Base-by-base conservation (phyloP, 2,329 filamentous ascomycete species). In the Ampelomyces quisqualis region DNA sequence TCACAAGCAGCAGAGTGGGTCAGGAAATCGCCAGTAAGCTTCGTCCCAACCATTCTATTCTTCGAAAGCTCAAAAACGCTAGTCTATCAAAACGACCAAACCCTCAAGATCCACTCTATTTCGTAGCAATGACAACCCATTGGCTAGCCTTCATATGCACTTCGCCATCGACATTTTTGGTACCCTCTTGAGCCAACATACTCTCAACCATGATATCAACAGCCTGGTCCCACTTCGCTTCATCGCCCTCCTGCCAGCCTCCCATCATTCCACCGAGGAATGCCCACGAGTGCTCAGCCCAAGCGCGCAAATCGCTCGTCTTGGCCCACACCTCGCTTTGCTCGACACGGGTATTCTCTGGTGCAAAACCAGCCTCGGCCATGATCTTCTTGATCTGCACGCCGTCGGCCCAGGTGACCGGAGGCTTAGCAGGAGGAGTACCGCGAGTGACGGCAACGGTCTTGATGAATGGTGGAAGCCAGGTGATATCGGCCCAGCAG, bases 221-320 rank as follows among this genome's bases (percentile, higher is more conserved):
- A 21, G 57, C 57, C 30, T 60, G 53, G 26, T 62, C 58, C 61
- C 62, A 64, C 19, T 31, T 57, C 40, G 47, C 51, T 41, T 51
- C 53, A 47, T 64, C 62, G 2, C 42, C 45, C 32, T 57, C 50
- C 30, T 40, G 20, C 60, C 60, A 64, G 2, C 50, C 51, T 0
- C 49, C 56, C 39, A 64, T 45, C 2, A n/a, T n/a, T n/a, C 54
- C 52, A 3, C 47, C 60, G n/a, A 62, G 20, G 49, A 55, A 64
- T 11, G 61, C 61, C 61, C 61, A 64, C 14, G 43, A 45, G 45
- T 51, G 55, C 51, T 64, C 62, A 3, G 47, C 45, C 60, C 60
- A 64, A 0, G 18, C 43, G 30, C 49, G 53, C 30, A 62, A 37
- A 19, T 58, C 45, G 7, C 10, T 27, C 30, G 40, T 52, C 30